These are phyloP conservation scores for Adansonia rubrostipa DNA, from an alignment of 441 rosid genomes.

Conservation along the genomic window DNA sequence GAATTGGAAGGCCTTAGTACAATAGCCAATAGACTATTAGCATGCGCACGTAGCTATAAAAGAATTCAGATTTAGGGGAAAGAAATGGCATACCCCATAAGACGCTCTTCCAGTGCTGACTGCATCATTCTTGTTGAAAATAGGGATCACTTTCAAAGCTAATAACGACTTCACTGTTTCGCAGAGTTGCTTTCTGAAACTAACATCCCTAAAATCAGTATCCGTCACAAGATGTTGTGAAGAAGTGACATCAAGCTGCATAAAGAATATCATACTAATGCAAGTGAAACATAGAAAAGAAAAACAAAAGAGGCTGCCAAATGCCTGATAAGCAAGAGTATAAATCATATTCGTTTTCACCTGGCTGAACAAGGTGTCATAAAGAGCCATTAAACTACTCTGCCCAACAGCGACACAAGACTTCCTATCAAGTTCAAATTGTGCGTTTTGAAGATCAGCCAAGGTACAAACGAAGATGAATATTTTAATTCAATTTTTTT, in stretches of 20 bases:
- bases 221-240: constrained; percentile 55
- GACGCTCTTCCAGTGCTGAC: constrained; percentile 55
- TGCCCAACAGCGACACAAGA: constrained; percentile 61
- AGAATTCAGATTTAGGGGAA: neutral
- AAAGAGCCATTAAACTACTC: constrained; percentile 55
- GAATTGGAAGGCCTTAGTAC: neutral
- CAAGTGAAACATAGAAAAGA: neutral
- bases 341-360: constrained; percentile 25
- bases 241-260: constrained; percentile 57
- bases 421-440: constrained; percentile 55
- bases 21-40: neutral
- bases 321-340: neutral
- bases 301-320: neutral
- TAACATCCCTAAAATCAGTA: constrained; percentile 42
- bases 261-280: constrained; percentile 2
- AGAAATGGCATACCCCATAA: constrained; percentile 39
- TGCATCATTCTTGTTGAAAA: constrained; percentile 57
- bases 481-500: neutral
- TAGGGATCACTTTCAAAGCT: constrained; percentile 47
- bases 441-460: constrained; percentile 56
- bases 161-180: constrained; percentile 48
- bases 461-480: constrained; percentile 36
- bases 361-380: constrained; percentile 54
- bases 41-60: neutral
- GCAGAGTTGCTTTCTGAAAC: constrained; percentile 48